Conservation (phyloP, 2,329 filamentous ascomycete species). For the Biscogniauxia mediterranea region DNA sequence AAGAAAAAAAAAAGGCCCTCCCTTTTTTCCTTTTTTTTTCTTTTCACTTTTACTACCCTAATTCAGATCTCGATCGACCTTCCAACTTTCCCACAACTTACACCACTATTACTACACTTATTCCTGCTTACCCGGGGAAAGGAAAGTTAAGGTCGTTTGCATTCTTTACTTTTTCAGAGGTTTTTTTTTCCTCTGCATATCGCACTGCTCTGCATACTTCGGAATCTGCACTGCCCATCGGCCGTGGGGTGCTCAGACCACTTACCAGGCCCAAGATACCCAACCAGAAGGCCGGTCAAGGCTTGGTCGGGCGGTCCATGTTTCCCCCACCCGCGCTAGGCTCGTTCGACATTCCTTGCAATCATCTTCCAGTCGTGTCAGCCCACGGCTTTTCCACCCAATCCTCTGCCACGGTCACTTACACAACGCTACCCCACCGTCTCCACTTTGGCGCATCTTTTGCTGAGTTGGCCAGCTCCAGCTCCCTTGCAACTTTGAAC, state of each 20-base stretch:
- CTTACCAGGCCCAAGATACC: background rate
- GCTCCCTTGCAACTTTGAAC: background rate
- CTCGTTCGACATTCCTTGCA: slow-evolving; percentile 21
- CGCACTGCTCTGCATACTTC: background rate
- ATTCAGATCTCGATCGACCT: background rate
- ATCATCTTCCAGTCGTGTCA: slow-evolving; percentile 28
- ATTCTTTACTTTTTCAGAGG: background rate
- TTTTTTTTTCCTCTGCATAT: background rate
- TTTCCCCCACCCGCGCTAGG: slow-evolving; percentile 15
- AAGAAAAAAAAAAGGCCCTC: too few relatives aligned
- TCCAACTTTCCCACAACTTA: too few relatives aligned
- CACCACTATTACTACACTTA: too few relatives aligned
- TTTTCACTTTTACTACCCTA: background rate
- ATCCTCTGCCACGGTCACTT: slow-evolving; percentile 25
- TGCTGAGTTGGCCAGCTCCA: slow-evolving; percentile 33
- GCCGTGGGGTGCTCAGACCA: background rate
- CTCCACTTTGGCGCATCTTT: slow-evolving; percentile 22
- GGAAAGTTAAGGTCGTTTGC: too few relatives aligned
- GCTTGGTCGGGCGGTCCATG: background rate
- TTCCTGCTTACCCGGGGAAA: too few relatives aligned
- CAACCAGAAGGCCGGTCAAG: background rate
- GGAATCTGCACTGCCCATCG: background rate
- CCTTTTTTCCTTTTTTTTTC: too few relatives aligned
- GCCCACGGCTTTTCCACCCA: slow-evolving; percentile 30
- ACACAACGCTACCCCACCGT: slow-evolving; percentile 15